phyloP scores from a whole-genome alignment of 2,329 filamentous ascomycete species.

The Arthroderma sp. region DNA sequence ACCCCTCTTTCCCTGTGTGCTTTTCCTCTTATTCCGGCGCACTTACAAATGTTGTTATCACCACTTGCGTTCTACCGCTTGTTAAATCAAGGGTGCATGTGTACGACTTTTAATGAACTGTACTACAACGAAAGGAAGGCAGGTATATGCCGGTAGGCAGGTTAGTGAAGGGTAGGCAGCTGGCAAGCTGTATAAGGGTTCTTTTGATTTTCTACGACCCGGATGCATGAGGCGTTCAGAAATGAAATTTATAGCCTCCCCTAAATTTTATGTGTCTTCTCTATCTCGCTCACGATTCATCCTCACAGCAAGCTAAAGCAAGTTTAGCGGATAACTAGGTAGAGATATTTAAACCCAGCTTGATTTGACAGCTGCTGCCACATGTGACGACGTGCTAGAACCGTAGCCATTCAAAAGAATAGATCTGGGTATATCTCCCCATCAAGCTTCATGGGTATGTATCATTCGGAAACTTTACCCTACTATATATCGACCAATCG shows the following conservation, averaged over 20 bases:
- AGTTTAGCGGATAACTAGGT: too few relatives aligned
- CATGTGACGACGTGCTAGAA: too few relatives aligned
- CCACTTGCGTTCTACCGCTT: too few relatives aligned
- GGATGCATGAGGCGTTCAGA: slow-evolving; percentile 6
- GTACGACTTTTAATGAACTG: slow-evolving; percentile 13
- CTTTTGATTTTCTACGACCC: slow-evolving; percentile 4
- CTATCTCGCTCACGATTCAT: not conserved
- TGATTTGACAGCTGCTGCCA: too few relatives aligned
- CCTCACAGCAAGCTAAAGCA: too few relatives aligned
- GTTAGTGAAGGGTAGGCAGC: slow-evolving; percentile 6
- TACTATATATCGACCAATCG: too few relatives aligned
- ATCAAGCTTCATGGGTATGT: too few relatives aligned
- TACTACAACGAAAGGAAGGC: slow-evolving; percentile 17
- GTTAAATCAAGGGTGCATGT: slow-evolving; percentile 10
- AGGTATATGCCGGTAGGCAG: slow-evolving; percentile 9
- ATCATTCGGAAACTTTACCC: too few relatives aligned
- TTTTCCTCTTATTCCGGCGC: not conserved
- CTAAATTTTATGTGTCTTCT: not conserved
- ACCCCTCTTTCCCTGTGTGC: not conserved
- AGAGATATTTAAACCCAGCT: too few relatives aligned
- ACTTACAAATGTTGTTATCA: too few relatives aligned
- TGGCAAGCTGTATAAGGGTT: slow-evolving; percentile 10
- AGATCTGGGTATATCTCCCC: too few relatives aligned
- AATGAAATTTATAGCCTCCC: slow-evolving; percentile 7
- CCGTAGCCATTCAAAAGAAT: too few relatives aligned